Conservation (phyloP, 225 moss, liverwort and hornwort genomes). For the Straminergon stramineum region DNA sequence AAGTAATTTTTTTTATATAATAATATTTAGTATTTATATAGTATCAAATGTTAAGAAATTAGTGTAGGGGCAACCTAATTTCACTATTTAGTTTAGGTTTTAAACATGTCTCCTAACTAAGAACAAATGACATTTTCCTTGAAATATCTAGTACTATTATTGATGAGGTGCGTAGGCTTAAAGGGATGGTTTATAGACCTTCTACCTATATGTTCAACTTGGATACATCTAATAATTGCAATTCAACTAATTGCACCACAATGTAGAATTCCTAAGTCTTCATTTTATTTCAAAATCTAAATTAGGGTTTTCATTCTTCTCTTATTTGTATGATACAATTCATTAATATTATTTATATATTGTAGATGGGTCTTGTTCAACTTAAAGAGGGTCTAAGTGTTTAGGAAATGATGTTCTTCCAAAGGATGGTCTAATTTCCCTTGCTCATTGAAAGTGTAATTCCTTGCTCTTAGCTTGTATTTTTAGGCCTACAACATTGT, state of each 20-base stretch:
- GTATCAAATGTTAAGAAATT: no score
- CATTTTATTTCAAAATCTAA: background rate
- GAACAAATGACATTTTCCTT: background rate
- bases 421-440: background rate
- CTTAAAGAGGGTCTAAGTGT: background rate
- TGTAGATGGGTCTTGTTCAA: fast-evolving
- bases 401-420: background rate
- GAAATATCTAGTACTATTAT: background rate
- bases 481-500: fast-evolving
- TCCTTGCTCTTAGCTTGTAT: fast-evolving
- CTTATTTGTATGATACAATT: background rate
- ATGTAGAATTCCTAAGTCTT: background rate
- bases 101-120: background rate
- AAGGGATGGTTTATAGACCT: background rate
- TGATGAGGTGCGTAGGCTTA: background rate
- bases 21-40: no score
- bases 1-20: no score
- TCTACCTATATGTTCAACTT: fast-evolving
- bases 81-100: no score
- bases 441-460: background rate
- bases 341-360: background rate
- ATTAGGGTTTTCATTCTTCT: background rate
- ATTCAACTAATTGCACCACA: background rate
- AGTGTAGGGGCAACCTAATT: no score
- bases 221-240: background rate